phyloP scores from a whole-genome alignment of 345 rosid species.

The Aquilaria yunnanensis region DNA sequence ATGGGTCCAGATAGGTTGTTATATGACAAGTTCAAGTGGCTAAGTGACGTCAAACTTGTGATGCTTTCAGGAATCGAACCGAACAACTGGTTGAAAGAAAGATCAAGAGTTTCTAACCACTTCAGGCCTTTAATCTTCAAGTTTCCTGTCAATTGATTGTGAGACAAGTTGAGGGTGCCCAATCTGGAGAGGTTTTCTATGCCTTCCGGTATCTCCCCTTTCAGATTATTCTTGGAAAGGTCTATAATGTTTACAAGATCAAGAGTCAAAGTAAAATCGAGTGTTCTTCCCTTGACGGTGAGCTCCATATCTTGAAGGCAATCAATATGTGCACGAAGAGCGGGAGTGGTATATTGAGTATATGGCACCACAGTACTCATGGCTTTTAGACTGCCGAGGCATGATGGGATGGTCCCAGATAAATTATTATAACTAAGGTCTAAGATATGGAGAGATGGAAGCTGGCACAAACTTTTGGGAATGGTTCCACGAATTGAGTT shows the following conservation, averaged over 20 bases:
- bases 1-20: constrained; percentile 21
- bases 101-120: constrained; percentile 19
- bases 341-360: neutral
- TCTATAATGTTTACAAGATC: constrained; percentile 13
- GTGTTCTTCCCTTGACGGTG: constrained; percentile 3
- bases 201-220: constrained; percentile 13
- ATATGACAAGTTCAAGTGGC: constrained; percentile 19
- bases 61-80: constrained; percentile 21
- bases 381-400: constrained; percentile 4
- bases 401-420: constrained; percentile 15
- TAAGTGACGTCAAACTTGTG: constrained; percentile 10
- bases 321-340: neutral
- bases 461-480: constrained; percentile 2
- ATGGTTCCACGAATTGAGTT: constrained; percentile 14
- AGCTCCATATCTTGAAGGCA: constrained; percentile 1
- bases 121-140: constrained; percentile 10
- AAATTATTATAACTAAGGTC: constrained; percentile 16
- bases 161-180: constrained; percentile 12
- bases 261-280: neutral
- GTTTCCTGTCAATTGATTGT: constrained; percentile 16
- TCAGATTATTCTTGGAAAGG: constrained; percentile 17
- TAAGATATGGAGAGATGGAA: constrained; percentile 10
- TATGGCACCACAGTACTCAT: neutral
- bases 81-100: constrained; percentile 20
- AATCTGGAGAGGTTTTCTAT: constrained; percentile 16